These are phyloP conservation scores for Fagus sylvatica DNA, from an alignment of 306 rosid species.

Conservation along the genomic window DNA sequence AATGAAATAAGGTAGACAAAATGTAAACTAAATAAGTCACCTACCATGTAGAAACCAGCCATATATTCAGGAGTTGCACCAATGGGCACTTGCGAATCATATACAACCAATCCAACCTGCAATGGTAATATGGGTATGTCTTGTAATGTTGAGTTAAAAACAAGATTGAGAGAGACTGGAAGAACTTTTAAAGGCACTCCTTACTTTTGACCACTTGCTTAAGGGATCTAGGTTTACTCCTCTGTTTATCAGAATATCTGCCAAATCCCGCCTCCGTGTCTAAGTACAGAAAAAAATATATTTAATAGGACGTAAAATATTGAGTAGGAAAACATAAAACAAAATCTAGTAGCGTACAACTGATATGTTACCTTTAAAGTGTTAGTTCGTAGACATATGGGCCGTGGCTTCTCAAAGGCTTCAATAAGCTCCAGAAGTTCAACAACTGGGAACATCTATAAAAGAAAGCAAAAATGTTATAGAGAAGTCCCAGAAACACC, in stretches of 20 bases:
- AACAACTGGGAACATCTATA: conserved; percentile 80
- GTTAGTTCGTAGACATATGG: conserved; percentile 87
- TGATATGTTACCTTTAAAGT: conserved; percentile 66
- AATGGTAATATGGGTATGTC: conserved; percentile 5
- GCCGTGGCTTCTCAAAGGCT: conserved; percentile 96
- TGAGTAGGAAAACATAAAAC: background rate
- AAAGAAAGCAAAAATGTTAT: conserved; percentile 6
- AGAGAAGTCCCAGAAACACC: background rate
- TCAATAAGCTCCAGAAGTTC: conserved; percentile 90
- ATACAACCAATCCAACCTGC: conserved; percentile 95
- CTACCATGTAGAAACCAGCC: conserved; percentile 98
- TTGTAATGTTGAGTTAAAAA: background rate
- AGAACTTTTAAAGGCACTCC: conserved; percentile 16
- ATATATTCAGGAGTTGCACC: conserved; percentile 98
- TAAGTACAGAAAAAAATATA: conserved; percentile 27
- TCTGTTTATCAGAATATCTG: conserved; percentile 86
- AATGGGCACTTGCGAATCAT: conserved; percentile 95
- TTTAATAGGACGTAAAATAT: background rate
- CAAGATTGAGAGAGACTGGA: conserved; percentile 4
- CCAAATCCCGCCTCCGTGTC: conserved; percentile 95
- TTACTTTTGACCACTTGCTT: conserved; percentile 97
- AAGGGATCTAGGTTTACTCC: conserved; percentile 92
- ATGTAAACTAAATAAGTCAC: conserved; percentile 9
- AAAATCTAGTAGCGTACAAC: background rate
- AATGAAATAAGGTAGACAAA: conserved; percentile 15